Percentiles rank a stretch among this genome's conserved stretches.
These are phyloP conservation scores for Cystoisospora suis DNA, from an alignment of 169 alveolate species.

Conservation along the genomic window DNA sequence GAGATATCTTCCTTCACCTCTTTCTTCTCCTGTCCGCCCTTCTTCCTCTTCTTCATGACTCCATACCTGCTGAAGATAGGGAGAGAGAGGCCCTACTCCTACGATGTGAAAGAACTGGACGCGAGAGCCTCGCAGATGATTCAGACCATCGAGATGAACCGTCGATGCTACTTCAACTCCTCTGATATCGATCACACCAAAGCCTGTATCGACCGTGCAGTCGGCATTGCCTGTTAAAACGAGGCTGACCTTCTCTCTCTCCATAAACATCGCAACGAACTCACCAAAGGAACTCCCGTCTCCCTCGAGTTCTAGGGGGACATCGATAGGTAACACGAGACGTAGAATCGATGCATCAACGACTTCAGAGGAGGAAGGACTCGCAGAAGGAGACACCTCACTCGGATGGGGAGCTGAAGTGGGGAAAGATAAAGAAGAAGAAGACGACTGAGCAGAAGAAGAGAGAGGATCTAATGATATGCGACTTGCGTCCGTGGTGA, in stretches of 20 bases:
- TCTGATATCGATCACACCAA: background rate
- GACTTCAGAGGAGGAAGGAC: background rate
- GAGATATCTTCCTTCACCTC: too few relatives aligned
- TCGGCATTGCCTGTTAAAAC: background rate
- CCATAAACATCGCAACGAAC: background rate
- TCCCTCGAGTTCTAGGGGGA: background rate
- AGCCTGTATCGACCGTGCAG: background rate
- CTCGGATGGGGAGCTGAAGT: too few relatives aligned
- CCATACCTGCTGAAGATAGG: too few relatives aligned
- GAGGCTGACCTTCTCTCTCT: background rate
- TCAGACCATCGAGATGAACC: background rate
- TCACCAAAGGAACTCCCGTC: conserved; percentile 3
- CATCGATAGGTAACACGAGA: background rate
- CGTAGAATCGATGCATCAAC: conserved; percentile 5
- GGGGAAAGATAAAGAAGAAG: too few relatives aligned
- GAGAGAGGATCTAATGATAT: too few relatives aligned
- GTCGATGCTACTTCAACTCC: background rate
- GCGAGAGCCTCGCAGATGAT: background rate
- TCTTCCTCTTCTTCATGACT: too few relatives aligned
- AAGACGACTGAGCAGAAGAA: too few relatives aligned
- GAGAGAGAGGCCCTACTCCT: background rate
- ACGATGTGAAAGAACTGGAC: background rate
- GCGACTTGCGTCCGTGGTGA: background rate
- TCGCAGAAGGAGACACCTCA: background rate
- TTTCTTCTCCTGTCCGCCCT: too few relatives aligned